These are phyloP conservation scores for Favolaschia claudopus DNA, from an alignment of 768 basidiomycete genomes.

Conservation along the genomic window DNA sequence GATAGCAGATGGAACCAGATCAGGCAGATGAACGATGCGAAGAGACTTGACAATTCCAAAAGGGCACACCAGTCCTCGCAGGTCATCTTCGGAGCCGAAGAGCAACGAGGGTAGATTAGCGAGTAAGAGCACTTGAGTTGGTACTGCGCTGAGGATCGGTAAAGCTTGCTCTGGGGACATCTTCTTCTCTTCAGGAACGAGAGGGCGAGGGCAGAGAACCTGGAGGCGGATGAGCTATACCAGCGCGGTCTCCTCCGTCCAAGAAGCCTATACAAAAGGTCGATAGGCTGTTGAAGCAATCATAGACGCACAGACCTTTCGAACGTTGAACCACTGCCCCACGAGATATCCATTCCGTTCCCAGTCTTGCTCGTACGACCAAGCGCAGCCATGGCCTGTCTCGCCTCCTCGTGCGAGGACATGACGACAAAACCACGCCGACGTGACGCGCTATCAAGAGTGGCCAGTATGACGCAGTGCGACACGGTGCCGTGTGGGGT, in stretches of 20 bases:
- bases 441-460: conserved; percentile 82
- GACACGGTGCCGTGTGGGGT: conserved; percentile 69
- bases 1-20: no score
- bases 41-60: conserved; percentile 37
- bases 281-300: conserved; percentile 6
- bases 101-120: conserved; percentile 1
- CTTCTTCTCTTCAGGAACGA: conserved; percentile 29
- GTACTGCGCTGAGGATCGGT: conserved; percentile 40
- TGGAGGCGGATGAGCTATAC: conserved; percentile 60
- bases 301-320: conserved; percentile 56
- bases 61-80: not conserved
- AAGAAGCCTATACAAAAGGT: conserved; percentile 63
- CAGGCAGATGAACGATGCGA: conserved; percentile 70
- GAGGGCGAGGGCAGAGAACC: conserved; percentile 38
- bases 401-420: conserved; percentile 78
- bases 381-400: conserved; percentile 65
- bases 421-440: conserved; percentile 86
- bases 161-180: conserved; percentile 32
- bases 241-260: conserved; percentile 79
- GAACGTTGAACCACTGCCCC: conserved; percentile 89
- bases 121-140: conserved; percentile 44
- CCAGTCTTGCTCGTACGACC: conserved; percentile 74
- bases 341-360: conserved; percentile 72
- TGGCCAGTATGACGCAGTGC: conserved; percentile 83
- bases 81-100: not conserved